These are phyloP conservation scores for Trametes polyzona DNA, from an alignment of 1,284 basidiomycete species.

Conservation along the genomic window DNA sequence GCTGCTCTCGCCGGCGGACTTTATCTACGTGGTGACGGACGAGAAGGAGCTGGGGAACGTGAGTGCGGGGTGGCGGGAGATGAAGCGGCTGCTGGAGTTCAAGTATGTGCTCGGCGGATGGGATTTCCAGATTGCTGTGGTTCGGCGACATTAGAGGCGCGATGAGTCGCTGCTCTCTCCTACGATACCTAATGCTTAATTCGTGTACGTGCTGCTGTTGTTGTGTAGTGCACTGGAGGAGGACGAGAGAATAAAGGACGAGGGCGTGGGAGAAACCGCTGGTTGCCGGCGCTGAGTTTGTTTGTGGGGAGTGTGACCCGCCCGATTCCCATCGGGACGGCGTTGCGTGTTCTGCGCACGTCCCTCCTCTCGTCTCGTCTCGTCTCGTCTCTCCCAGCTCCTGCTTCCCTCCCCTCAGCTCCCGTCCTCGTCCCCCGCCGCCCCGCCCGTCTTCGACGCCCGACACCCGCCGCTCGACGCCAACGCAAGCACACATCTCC, in stretches of 20 bases:
- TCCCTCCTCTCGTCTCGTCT: slow-evolving; percentile 20
- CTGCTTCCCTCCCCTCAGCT: slow-evolving; percentile 5
- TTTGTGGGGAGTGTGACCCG: slow-evolving; percentile 26
- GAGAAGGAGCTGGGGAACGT: slow-evolving; percentile 53
- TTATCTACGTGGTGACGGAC: slow-evolving; percentile 77
- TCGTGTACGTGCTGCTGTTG: neutral
- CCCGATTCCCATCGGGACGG: slow-evolving; percentile 42
- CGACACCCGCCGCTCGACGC: too few relatives aligned
- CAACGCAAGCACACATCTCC: slow-evolving; percentile 1
- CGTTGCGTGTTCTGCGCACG: slow-evolving; percentile 34
- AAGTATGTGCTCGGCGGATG: slow-evolving; percentile 79
- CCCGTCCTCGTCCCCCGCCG: slow-evolving; percentile 7
- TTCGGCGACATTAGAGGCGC: slow-evolving; percentile 73
- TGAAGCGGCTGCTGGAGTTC: slow-evolving; percentile 77
- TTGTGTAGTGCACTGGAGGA: neutral
- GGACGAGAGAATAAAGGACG: neutral
- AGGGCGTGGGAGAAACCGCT: slow-evolving; percentile 8
- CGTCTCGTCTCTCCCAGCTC: slow-evolving; percentile 23
- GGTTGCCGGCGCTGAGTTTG: slow-evolving; percentile 34
- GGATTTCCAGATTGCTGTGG: slow-evolving; percentile 83
- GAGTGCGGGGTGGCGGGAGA: slow-evolving; percentile 77
- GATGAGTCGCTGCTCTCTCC: neutral
- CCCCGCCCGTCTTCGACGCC: neutral
- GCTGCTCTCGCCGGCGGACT: slow-evolving; percentile 89
- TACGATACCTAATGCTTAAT: slow-evolving; percentile 4